Conservation (phyloP, 352 stramenopile species). For the Achlya hypogyna region DNA sequence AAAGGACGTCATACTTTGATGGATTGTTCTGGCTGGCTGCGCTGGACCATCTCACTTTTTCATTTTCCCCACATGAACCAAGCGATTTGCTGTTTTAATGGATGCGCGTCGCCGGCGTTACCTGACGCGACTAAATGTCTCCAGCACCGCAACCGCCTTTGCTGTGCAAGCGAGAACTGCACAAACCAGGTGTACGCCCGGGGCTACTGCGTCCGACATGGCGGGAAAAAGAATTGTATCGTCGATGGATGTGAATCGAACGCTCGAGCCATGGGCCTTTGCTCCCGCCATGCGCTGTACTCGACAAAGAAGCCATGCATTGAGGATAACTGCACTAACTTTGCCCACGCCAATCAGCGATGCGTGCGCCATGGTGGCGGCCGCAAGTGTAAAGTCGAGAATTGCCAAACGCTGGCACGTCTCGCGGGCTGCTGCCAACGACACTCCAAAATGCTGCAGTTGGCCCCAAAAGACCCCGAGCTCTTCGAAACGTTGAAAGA, state of each 20-base stretch:
- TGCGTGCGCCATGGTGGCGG: slow-evolving; percentile 11
- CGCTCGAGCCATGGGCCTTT: slow-evolving; percentile 49
- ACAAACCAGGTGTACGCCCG: slow-evolving; percentile 63
- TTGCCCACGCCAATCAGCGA: slow-evolving; percentile 6
- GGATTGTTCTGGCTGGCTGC: no score
- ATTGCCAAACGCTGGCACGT: neutral
- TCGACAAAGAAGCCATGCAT: slow-evolving; percentile 24
- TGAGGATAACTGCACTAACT: slow-evolving; percentile 33
- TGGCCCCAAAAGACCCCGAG: neutral
- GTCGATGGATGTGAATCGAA: slow-evolving; percentile 66
- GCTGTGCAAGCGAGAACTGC: slow-evolving; percentile 25
- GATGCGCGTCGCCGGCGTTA: neutral
- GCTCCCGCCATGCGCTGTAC: slow-evolving; percentile 58
- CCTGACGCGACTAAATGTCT: neutral
- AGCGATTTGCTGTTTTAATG: neutral
- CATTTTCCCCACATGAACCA: neutral
- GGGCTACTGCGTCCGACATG: slow-evolving; percentile 66
- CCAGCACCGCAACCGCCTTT: neutral
- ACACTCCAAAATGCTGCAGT: neutral
- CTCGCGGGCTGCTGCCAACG: neutral
- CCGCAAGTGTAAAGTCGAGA: slow-evolving; percentile 4
- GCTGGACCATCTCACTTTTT: no score
- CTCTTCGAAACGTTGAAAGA: neutral
- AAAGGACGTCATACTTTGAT: no score
- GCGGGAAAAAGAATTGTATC: slow-evolving; percentile 48